Percentiles rank a stretch among this genome's conserved stretches.
Conservation (phyloP, 2,329 filamentous ascomycete genomes). For the Sporothrix brunneoviolacea region DNA sequence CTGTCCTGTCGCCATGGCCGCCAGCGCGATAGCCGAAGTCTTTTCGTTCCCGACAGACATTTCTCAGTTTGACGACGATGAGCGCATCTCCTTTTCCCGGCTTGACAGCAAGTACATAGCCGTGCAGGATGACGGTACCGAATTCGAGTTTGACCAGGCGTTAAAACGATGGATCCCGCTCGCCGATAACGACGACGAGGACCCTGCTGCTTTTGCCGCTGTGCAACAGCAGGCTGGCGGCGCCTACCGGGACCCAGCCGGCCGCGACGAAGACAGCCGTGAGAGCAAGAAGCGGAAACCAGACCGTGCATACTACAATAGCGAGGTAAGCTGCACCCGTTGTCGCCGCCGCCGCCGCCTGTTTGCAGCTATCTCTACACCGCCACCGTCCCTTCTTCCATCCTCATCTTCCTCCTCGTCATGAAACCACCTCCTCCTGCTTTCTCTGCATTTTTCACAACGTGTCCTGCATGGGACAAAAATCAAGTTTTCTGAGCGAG, state of each 20-base stretch:
- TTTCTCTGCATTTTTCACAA: neutral
- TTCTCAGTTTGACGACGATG: conserved; percentile 66
- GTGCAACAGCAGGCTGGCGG: neutral
- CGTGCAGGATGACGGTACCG: conserved; percentile 75
- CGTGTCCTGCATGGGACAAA: too few relatives aligned
- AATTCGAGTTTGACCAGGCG: conserved; percentile 73
- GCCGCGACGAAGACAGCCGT: conserved; percentile 18
- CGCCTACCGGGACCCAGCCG: conserved; percentile 6
- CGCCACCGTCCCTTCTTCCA: neutral
- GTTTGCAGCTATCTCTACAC: conserved; percentile 6
- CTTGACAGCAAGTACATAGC: conserved; percentile 75
- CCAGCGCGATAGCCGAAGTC: conserved; percentile 20
- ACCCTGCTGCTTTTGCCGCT: conserved; percentile 19
- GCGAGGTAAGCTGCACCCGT: conserved; percentile 37
- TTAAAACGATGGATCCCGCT: conserved; percentile 67
- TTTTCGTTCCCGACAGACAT: conserved; percentile 52
- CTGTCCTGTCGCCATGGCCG: conserved; percentile 4
- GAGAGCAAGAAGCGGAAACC: conserved; percentile 36
- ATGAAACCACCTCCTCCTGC: neutral
- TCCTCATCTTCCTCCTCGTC: neutral
- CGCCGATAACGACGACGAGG: conserved; percentile 23
- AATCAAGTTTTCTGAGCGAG: too few relatives aligned
- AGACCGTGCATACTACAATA: conserved; percentile 28
- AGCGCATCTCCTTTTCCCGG: conserved; percentile 81
- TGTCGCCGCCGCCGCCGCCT: conserved; percentile 5